Conservation (phyloP, 2,329 filamentous ascomycete species). For the Dactylellina cionopaga region DNA sequence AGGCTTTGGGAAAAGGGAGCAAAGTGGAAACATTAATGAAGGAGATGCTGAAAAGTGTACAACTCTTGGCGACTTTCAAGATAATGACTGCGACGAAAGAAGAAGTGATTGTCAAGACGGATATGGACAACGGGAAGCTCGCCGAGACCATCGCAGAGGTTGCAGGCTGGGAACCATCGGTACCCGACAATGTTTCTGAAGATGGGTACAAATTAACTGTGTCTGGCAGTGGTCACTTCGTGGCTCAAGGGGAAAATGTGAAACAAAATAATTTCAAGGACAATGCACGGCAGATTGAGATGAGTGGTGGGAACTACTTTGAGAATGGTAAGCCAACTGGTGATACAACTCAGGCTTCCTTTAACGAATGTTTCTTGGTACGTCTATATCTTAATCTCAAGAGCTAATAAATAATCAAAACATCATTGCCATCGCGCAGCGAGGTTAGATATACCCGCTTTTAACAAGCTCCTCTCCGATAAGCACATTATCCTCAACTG, state of each 20-base stretch:
- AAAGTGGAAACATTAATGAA: constrained; percentile 24
- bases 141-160: constrained; percentile 7
- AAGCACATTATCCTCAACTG: not conserved
- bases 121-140: not conserved
- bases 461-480: not conserved
- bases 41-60: constrained; percentile 5
- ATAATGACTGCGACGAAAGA: not conserved
- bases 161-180: constrained; percentile 4
- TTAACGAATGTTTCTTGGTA: no score
- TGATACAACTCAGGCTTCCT: no score
- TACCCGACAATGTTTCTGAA: constrained; percentile 2
- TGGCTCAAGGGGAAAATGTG: not conserved
- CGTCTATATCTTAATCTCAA: no score
- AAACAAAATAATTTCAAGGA: not conserved
- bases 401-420: no score
- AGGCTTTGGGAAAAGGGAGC: constrained; percentile 13
- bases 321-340: not conserved
- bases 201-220: not conserved
- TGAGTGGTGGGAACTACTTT: not conserved
- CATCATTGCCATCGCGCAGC: no score
- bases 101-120: not conserved
- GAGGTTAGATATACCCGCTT: not conserved
- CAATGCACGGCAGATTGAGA: not conserved
- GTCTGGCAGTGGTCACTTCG: not conserved
- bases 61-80: constrained; percentile 4